A percentile compares a stretch with the other conserved stretches of the same genome.
Evolutionary conservation across 768 basidiomycete species (phyloP).

Genomic region (Asterophora lycoperdoides): DNA sequence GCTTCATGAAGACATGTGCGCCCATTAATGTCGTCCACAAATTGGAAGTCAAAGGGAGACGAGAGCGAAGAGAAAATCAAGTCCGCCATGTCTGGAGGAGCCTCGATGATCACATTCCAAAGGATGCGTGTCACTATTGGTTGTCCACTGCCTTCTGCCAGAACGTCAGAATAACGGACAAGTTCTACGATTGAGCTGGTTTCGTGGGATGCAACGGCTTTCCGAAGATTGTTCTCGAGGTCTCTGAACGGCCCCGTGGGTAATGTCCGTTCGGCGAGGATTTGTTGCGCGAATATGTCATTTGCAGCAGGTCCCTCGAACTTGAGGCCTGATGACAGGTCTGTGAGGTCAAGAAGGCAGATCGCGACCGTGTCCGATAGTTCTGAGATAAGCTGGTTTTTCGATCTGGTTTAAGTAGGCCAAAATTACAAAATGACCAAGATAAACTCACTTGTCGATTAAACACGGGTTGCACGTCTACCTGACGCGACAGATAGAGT

Average conservation of each 20-base stretch:
- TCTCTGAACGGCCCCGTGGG: conserved; percentile 78
- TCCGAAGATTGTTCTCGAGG: conserved; percentile 82
- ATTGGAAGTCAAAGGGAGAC: conserved; percentile 80
- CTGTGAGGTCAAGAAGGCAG: conserved; percentile 74
- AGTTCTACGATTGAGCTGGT: conserved; percentile 60
- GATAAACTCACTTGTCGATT: conserved; percentile 76
- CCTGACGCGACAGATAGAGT: conserved; percentile 91
- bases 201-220: conserved; percentile 65
- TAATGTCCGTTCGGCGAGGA: conserved; percentile 55
- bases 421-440: background rate
- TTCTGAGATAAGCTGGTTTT: conserved; percentile 81
- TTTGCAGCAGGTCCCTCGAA: conserved; percentile 77
- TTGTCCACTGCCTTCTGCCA: conserved; percentile 56
- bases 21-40: conserved; percentile 95
- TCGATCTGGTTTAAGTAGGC: conserved; percentile 7
- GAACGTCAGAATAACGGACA: conserved; percentile 62
- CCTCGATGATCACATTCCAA: conserved; percentile 89
- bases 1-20: conserved; percentile 93
- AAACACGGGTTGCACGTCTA: conserved; percentile 98
- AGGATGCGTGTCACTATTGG: conserved; percentile 84
- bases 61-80: conserved; percentile 65
- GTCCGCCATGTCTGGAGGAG: conserved; percentile 67
- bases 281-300: conserved; percentile 71
- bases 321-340: conserved; percentile 68
- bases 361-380: conserved; percentile 88